These are phyloP conservation scores for Candida maris DNA, from an alignment of 805 yeast genomes.

Conservation along the genomic window DNA sequence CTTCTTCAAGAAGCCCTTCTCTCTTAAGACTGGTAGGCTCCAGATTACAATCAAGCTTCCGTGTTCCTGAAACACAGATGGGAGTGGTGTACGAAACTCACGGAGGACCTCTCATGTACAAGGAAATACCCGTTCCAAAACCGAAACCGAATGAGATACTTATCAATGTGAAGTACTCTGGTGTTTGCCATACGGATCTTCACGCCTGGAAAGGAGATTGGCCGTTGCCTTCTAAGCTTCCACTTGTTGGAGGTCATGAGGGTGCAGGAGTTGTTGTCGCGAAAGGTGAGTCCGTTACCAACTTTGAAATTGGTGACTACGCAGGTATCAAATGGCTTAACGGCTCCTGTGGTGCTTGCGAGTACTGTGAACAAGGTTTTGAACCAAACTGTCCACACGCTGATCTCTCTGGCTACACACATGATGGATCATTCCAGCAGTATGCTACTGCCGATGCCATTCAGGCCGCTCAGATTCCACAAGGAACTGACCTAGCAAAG, in stretches of 20 bases:
- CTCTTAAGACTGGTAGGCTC: neutral
- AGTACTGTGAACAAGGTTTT: conserved; percentile 60
- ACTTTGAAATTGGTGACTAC: conserved; percentile 72
- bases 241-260: conserved; percentile 85
- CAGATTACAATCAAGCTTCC: neutral
- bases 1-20: no score
- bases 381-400: conserved; percentile 73
- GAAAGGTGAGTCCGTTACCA: conserved; percentile 62
- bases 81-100: conserved; percentile 65
- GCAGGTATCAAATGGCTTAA: conserved; percentile 87
- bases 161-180: conserved; percentile 79
- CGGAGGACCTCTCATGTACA: conserved; percentile 62
- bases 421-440: conserved; percentile 89
- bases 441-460: conserved; percentile 86
- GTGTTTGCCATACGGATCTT: conserved; percentile 92
- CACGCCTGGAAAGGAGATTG: conserved; percentile 96
- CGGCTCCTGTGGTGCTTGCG: conserved; percentile 74
- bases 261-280: conserved; percentile 87
- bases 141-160: conserved; percentile 77
- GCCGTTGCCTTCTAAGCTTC: conserved; percentile 73
- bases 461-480: conserved; percentile 78
- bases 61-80: conserved; percentile 63
- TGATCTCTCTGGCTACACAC: conserved; percentile 80
- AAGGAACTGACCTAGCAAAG: conserved; percentile 68
- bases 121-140: conserved; percentile 74